Evolutionary conservation across 192 early-diverging fungal genomes (phyloP).

Genomic region (Geranomyces michiganensis): DNA sequence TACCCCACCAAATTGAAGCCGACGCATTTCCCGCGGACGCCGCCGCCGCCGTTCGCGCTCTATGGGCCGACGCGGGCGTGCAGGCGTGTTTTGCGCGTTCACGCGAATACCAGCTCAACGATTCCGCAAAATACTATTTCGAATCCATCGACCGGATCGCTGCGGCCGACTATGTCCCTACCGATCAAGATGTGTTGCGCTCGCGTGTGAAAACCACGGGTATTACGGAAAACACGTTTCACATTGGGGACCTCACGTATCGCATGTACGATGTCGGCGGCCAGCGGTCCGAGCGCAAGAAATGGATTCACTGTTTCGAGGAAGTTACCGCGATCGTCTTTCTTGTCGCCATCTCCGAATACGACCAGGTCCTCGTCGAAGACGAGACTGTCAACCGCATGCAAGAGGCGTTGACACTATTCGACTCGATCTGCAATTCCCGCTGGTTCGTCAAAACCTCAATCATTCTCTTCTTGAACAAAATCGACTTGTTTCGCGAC

Average conservation of each 20-base stretch:
- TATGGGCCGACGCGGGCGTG: constrained; percentile 87
- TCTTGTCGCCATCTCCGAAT: constrained; percentile 92
- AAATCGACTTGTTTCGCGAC: constrained; percentile 93
- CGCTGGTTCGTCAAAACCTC: constrained; percentile 96
- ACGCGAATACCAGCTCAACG: constrained; percentile 94
- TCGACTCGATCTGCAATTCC: constrained; percentile 97
- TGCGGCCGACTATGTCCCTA: constrained; percentile 78
- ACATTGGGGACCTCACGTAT: constrained; percentile 89
- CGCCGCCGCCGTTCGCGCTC: constrained; percentile 74
- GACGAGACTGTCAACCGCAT: constrained; percentile 96
- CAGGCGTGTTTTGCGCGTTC: constrained; percentile 79
- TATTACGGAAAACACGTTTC: constrained; percentile 93
- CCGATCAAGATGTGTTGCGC: constrained; percentile 94
- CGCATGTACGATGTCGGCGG: constrained; percentile 98
- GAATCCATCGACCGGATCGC: constrained; percentile 87
- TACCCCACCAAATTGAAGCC: constrained; percentile 86
- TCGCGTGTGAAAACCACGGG: constrained; percentile 97
- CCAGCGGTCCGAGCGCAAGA: constrained; percentile 97
- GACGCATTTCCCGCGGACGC: constrained; percentile 82
- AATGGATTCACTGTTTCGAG: constrained; percentile 99
- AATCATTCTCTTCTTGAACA: constrained; percentile 99
- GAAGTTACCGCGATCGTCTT: constrained; percentile 95
- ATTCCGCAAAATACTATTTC: constrained; percentile 97
- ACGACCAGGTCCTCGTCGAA: constrained; percentile 94
- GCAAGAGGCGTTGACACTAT: constrained; percentile 93